Percentiles rank a stretch among this genome's conserved stretches.
Evolutionary conservation across 1,139 yeast species (phyloP).

Genomic region (Kodamaea sp.): DNA sequence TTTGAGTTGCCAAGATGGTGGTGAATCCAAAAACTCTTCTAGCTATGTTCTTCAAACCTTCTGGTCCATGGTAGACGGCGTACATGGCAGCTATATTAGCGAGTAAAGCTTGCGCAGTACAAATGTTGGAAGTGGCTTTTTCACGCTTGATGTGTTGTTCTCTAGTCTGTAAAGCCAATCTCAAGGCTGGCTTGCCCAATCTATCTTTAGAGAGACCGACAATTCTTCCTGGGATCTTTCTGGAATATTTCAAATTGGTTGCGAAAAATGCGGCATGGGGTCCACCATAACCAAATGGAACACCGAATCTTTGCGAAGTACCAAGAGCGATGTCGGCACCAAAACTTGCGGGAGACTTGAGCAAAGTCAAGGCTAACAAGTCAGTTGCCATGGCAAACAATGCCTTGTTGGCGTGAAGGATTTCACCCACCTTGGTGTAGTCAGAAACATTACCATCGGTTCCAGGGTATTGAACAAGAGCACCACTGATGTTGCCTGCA

Average conservation of each 20-base stretch:
- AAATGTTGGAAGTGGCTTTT: constrained; percentile 95
- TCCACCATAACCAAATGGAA: constrained; percentile 97
- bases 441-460: constrained; percentile 74
- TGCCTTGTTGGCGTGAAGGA: constrained; percentile 72
- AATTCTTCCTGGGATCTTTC: constrained; percentile 95
- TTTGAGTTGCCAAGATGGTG: constrained; percentile 62
- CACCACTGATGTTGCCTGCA: constrained; percentile 65
- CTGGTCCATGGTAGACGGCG: constrained; percentile 95
- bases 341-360: constrained; percentile 80
- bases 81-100: constrained; percentile 96
- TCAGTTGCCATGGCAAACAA: constrained; percentile 86
- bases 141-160: constrained; percentile 98
- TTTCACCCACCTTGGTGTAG: constrained; percentile 57
- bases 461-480: constrained; percentile 85
- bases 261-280: constrained; percentile 99
- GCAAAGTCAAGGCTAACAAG: constrained; percentile 78
- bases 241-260: constrained; percentile 70
- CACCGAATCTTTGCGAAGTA: constrained; percentile 93
- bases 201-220: constrained; percentile 94
- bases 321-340: constrained; percentile 96
- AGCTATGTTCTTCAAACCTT: constrained; percentile 83
- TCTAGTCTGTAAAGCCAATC: constrained; percentile 94
- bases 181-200: constrained; percentile 81
- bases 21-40: constrained; percentile 76
- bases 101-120: constrained; percentile 95